Percentiles rank a stretch among this genome's conserved stretches.
These are phyloP conservation scores for Dothistroma pini DNA, from an alignment of 2,329 filamentous ascomycete genomes.

Conservation along the genomic window DNA sequence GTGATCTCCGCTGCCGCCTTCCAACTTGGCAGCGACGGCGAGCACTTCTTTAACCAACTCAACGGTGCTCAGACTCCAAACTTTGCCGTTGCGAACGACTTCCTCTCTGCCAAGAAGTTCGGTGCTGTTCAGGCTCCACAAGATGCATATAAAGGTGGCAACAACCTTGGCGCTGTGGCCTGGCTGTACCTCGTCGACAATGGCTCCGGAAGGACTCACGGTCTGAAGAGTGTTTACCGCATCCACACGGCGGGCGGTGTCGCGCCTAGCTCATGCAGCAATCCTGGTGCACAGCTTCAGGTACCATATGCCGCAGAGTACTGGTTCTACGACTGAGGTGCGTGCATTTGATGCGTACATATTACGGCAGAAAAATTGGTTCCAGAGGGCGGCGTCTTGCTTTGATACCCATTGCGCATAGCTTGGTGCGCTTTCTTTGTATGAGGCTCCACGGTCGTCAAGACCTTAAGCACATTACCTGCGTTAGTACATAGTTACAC, in stretches of 20 bases:
- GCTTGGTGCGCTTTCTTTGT: background rate
- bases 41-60: constrained; percentile 59
- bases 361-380: background rate
- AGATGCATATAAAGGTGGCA: constrained; percentile 37
- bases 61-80: constrained; percentile 51
- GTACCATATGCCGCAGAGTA: constrained; percentile 48
- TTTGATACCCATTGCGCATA: constrained; percentile 6
- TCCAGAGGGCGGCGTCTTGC: background rate
- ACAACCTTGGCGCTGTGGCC: constrained; percentile 39
- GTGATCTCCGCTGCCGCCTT: constrained; percentile 25
- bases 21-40: constrained; percentile 45
- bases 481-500: background rate
- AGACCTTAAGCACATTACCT: background rate
- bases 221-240: constrained; percentile 46
- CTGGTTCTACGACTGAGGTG: constrained; percentile 40
- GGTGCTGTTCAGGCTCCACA: constrained; percentile 52
- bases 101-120: constrained; percentile 50
- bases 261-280: constrained; percentile 39
- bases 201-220: constrained; percentile 33
- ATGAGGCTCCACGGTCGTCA: background rate
- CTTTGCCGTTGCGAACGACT: constrained; percentile 53
- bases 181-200: constrained; percentile 48
- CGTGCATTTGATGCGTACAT: background rate
- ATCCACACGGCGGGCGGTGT: constrained; percentile 48
- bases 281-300: constrained; percentile 30